Evolutionary conservation across 2,329 filamentous ascomycete species (phyloP).

Genomic region (Exophiala sp.): DNA sequence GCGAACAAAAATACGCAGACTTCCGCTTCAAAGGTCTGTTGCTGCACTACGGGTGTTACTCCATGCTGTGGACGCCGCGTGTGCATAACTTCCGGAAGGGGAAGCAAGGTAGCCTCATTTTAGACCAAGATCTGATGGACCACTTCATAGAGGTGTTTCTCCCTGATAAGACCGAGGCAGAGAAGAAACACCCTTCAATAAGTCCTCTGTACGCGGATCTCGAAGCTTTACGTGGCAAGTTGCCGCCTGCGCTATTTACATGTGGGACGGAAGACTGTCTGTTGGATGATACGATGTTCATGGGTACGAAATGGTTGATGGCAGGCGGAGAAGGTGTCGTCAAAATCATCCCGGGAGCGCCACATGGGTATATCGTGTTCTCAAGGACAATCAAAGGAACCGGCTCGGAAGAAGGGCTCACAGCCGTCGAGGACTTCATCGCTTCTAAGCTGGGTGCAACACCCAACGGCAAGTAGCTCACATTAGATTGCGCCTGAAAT

Average conservation of each 20-base stretch:
- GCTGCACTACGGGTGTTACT: constrained; percentile 53
- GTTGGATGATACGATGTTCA: constrained; percentile 51
- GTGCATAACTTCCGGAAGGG: constrained; percentile 38
- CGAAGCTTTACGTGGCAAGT: constrained; percentile 28
- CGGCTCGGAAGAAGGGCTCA: constrained; percentile 24
- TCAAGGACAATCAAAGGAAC: constrained; percentile 21
- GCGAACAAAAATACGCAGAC: constrained; percentile 26
- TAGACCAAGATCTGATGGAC: constrained; percentile 46
- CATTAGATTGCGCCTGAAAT: background rate
- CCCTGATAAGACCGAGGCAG: constrained; percentile 40
- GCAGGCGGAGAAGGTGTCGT: constrained; percentile 49
- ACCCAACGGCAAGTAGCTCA: background rate
- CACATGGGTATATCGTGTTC: constrained; percentile 46
- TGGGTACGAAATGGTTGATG: constrained; percentile 54
- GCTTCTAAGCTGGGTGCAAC: constrained; percentile 13
- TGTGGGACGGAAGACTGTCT: constrained; percentile 55
- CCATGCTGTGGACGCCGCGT: constrained; percentile 44
- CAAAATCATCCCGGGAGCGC: constrained; percentile 52
- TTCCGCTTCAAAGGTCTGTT: constrained; percentile 51
- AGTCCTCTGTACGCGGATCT: constrained; percentile 53
- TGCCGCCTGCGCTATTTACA: constrained; percentile 55
- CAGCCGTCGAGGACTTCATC: constrained; percentile 23
- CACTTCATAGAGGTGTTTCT: constrained; percentile 48
- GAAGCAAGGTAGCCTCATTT: constrained; percentile 36
- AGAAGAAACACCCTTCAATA: constrained; percentile 45